These are phyloP conservation scores for Plasmodium coatneyi DNA, from an alignment of 169 alveolate species.

Conservation along the genomic window DNA sequence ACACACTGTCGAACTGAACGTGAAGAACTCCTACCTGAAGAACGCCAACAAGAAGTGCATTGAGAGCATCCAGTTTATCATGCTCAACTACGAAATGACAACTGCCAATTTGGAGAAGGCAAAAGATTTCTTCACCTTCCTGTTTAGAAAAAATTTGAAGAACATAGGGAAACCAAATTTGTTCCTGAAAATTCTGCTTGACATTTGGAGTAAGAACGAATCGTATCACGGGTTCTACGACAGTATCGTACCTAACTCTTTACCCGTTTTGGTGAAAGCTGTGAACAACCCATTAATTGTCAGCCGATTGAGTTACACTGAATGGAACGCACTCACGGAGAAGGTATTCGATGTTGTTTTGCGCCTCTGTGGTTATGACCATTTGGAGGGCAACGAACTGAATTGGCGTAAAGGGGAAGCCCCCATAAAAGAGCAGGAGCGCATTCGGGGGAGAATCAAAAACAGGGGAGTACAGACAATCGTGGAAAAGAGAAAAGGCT, in stretches of 20 bases:
- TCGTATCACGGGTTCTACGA: conserved; percentile 31
- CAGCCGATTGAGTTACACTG: conserved; percentile 6
- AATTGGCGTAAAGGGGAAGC: background rate
- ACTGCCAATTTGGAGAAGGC: conserved; percentile 15
- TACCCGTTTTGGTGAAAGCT: conserved; percentile 28
- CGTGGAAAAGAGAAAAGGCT: background rate
- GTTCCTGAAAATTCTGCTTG: conserved; percentile 39
- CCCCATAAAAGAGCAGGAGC: background rate
- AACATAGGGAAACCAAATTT: conserved; percentile 10
- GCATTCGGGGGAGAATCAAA: background rate
- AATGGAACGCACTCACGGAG: conserved; percentile 31
- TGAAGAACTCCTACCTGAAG: conserved; percentile 8
- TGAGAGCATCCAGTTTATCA: conserved; percentile 48
- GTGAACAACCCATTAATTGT: conserved; percentile 31
- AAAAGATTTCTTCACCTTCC: conserved; percentile 33
- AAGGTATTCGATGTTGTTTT: conserved; percentile 44
- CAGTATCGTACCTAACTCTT: conserved; percentile 59
- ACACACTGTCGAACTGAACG: background rate
- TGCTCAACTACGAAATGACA: conserved; percentile 11
- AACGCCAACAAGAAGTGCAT: conserved; percentile 60
- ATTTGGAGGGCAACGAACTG: background rate
- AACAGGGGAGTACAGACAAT: background rate
- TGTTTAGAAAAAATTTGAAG: conserved; percentile 53
- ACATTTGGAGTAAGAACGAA: conserved; percentile 66
- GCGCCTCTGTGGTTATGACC: conserved; percentile 63